Conservation (phyloP, 495 filamentous ascomycete genomes). For the Xylaria nigripes region DNA sequence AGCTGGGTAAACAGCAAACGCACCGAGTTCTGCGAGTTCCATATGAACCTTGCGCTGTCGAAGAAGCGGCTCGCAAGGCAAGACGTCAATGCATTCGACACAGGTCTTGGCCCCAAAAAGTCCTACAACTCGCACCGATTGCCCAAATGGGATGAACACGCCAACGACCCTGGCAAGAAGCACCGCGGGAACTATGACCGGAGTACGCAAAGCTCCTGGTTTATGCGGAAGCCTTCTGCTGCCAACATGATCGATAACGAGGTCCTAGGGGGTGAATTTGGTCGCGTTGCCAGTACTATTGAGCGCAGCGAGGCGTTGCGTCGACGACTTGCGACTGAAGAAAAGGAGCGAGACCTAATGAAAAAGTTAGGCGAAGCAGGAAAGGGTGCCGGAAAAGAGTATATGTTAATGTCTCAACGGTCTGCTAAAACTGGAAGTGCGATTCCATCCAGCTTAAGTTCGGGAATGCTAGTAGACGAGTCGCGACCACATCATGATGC, state of each 20-base stretch:
- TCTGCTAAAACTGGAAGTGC: slow-evolving; percentile 9
- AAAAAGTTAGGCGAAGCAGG: slow-evolving; percentile 55
- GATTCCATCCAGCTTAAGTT: slow-evolving; percentile 2
- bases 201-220: slow-evolving; percentile 50
- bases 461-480: slow-evolving; percentile 12
- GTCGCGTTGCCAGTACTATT: slow-evolving; percentile 44
- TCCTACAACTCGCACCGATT: slow-evolving; percentile 16
- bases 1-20: slow-evolving; percentile 81
- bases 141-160: slow-evolving; percentile 10
- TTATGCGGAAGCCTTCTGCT: slow-evolving; percentile 45
- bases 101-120: slow-evolving; percentile 33
- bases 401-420: slow-evolving; percentile 45
- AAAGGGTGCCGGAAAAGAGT: slow-evolving; percentile 65
- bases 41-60: slow-evolving; percentile 69
- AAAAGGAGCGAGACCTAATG: slow-evolving; percentile 76
- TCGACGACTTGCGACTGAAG: slow-evolving; percentile 57
- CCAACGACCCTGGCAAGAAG: slow-evolving; percentile 32
- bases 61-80: slow-evolving; percentile 63
- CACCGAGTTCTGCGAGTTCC: slow-evolving; percentile 89
- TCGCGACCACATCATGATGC: slow-evolving; percentile 33
- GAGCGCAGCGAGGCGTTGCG: slow-evolving; percentile 59
- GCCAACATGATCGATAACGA: slow-evolving; percentile 63
- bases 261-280: slow-evolving; percentile 42
- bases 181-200: slow-evolving; percentile 51
- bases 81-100: slow-evolving; percentile 64